Conservation (phyloP, 208 protist species). For the Angomonas ambiguus region DNA sequence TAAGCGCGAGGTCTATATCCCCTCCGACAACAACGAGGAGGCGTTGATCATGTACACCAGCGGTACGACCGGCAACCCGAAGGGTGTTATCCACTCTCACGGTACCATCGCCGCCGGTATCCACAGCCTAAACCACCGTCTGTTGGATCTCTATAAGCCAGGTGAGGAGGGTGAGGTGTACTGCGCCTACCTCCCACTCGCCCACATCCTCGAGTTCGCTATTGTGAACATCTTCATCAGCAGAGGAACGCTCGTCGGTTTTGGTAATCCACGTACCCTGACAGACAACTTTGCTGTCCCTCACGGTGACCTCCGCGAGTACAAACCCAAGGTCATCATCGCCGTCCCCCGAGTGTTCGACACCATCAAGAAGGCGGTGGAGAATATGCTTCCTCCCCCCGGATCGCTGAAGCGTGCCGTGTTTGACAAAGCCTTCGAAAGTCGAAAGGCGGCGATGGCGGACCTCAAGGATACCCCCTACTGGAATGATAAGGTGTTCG, state of each 20-base stretch:
- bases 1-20: slow-evolving; percentile 16
- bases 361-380: slow-evolving; percentile 59
- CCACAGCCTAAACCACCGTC: slow-evolving; percentile 10
- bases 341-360: slow-evolving; percentile 74
- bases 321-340: slow-evolving; percentile 54
- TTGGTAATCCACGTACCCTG: slow-evolving; percentile 71
- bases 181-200: slow-evolving; percentile 85
- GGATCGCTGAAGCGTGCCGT: slow-evolving; percentile 35
- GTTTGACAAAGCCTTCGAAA: slow-evolving; percentile 52
- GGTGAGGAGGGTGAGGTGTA: slow-evolving; percentile 58
- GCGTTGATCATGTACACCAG: slow-evolving; percentile 77
- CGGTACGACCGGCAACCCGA: slow-evolving; percentile 87
- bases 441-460: slow-evolving; percentile 23
- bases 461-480: slow-evolving; percentile 47
- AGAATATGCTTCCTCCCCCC: slow-evolving; percentile 31
- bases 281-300: slow-evolving; percentile 59
- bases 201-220: slow-evolving; percentile 90
- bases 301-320: slow-evolving; percentile 80
- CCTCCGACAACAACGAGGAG: slow-evolving; percentile 29
- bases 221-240: slow-evolving; percentile 68
- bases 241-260: slow-evolving; percentile 63
- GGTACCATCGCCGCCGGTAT: slow-evolving; percentile 44
- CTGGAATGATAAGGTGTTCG: slow-evolving; percentile 67
- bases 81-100: slow-evolving; percentile 86
- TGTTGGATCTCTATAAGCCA: slow-evolving; percentile 16